phyloP scores from a whole-genome alignment of 1,139 yeast genomes.

The Nakaseomyces bracarensis region DNA sequence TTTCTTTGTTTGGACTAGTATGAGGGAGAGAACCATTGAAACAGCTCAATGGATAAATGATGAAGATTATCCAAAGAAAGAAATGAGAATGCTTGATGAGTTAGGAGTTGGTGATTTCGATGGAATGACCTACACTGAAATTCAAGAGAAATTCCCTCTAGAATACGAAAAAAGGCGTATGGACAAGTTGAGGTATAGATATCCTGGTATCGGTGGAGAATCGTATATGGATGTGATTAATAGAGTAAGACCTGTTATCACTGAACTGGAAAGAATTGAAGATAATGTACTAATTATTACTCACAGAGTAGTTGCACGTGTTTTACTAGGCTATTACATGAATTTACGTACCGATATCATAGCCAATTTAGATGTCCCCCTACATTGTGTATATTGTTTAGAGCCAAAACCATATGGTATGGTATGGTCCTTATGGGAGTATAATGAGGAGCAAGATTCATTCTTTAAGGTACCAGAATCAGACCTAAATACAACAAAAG shows the following conservation, averaged over 20 bases:
- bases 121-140: constrained; percentile 83
- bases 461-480: constrained; percentile 68
- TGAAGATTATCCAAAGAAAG: constrained; percentile 67
- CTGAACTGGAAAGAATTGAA: constrained; percentile 85
- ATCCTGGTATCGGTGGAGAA: constrained; percentile 98
- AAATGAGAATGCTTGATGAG: constrained; percentile 90
- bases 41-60: constrained; percentile 71
- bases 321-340: constrained; percentile 78
- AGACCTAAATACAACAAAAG: constrained; percentile 41
- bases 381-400: constrained; percentile 79
- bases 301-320: constrained; percentile 86
- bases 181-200: constrained; percentile 74
- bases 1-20: constrained; percentile 90
- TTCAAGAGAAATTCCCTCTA: constrained; percentile 58
- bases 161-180: constrained; percentile 71
- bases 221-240: constrained; percentile 89
- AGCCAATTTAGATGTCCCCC: constrained; percentile 85
- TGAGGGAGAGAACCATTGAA: constrained; percentile 69
- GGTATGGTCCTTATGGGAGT: constrained; percentile 82
- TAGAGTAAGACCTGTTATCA: constrained; percentile 79
- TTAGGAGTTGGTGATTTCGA: constrained; percentile 88
- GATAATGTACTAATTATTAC: constrained; percentile 78
- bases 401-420: constrained; percentile 95
- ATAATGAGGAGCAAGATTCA: constrained; percentile 70
- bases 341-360: constrained; percentile 75